Evolutionary conservation across 2,329 filamentous ascomycete species (phyloP), one percentile per base, ranked within the genome.

Genomic region (Aspergillus terreus): DNA sequence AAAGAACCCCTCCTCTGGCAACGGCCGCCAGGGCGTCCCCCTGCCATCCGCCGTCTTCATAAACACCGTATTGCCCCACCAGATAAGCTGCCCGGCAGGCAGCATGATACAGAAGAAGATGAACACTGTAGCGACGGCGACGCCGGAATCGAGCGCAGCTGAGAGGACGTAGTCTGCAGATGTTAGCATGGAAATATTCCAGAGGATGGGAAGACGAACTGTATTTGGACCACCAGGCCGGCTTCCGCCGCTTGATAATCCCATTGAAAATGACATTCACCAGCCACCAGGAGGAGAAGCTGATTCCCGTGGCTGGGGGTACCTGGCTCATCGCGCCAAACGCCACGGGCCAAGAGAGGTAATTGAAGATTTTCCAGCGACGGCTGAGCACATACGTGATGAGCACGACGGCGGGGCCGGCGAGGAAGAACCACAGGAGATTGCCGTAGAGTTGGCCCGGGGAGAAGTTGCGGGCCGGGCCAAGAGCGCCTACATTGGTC

Each of bases 351-450:
- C 82, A 81, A 62, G 82, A 86, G 54, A 90, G 71, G 63, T 87
- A 89, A 54, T 85, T 81, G 68, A 83, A 21, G 74, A 79, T 60
- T 76, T 81, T 54, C 85, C 85, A 71, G 46, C 77, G 76, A 32
- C 84, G 79, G 4, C 84, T 83, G 14, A 86, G 71, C 3, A 74
- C 49, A 57, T 73, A 90, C 33, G 84, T 82, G 43, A 83, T 62
- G 45, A 88, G 63, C 9, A 87, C 85, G 0, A 82, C 73, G 3
- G 82, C 55, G 12, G 82, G 83, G 12, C 87, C 86, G 36, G 85
- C 77, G 30, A 89, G 78, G 79, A 85, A 89, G 72, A 88, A 89
- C 78, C 80, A 89, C 53, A 86, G 81, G 23, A 90, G 74, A 10
- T 77, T 76, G 3, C 80, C 76, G 63, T 89, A 90, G 3, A 86